Evolutionary conservation across 2,329 filamentous ascomycete species (phyloP), one percentile per base, ranked within the genome.

Genomic region (Fusarium sp.): DNA sequence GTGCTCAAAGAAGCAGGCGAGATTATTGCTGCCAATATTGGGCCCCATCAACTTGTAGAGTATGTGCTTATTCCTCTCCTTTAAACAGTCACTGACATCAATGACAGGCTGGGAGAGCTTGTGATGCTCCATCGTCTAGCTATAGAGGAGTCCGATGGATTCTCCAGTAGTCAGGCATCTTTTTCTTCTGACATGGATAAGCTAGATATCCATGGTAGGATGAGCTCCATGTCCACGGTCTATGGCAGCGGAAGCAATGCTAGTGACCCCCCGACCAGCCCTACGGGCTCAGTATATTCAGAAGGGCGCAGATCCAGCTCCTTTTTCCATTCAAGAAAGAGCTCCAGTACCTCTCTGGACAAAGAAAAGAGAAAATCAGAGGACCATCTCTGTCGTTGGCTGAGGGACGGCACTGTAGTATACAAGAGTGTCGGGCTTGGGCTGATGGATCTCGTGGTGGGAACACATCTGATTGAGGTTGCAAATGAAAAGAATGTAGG

Each of bases 1-100:
- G 94, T 92, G 49, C 80, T 97, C 46, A 91, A 91, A 75, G 94
- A 97, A 79, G 93, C 95, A 0, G 95, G 95, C 0, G 95, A 98
- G 83, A 85, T 98, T 52, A 92, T 97, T 15, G 89, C 94, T 73
- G 93, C 94, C 0, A 91, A 90, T 0, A 84, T 98, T 33, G 86
- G 86, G 27, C 90, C 93, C 0, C 87, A 90, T 49, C 92, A 97
- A 75, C 87, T 98, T 7, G 93, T 97, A 1, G 95, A 98, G 88
- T 89, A 78, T 81, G 87, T 84, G 10, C 45, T 58, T 11, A 5
- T 12, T 10, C 21, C n/a, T 12, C 42, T 16, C 18, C 16, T 19
- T 6, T 27, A 25, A 33, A 29, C 16, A 7, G 37, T 29, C 27
- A 35, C 73, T 69, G 60, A 78, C 60, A 75, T 37, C 42, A 18